Conservation (phyloP, 2,329 filamentous ascomycete genomes). For the Trichoderma harzianum region DNA sequence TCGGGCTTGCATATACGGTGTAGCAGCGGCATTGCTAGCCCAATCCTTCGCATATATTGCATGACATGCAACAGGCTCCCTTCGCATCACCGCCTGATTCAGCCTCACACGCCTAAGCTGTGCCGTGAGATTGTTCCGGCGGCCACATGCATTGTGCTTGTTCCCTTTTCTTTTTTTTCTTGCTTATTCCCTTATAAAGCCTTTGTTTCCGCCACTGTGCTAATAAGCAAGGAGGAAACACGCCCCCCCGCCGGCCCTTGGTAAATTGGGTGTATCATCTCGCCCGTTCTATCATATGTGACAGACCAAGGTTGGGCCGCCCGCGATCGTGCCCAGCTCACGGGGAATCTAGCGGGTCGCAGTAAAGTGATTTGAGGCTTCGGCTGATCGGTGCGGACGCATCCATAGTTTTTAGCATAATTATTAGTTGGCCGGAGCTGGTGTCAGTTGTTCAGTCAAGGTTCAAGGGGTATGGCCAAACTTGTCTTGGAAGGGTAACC, state of each 20-base stretch:
- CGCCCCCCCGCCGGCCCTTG: not conserved
- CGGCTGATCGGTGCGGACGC: slow-evolving; percentile 2
- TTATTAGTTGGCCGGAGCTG: not conserved
- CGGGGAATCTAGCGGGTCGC: slow-evolving; percentile 9
- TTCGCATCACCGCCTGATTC: slow-evolving; percentile 3
- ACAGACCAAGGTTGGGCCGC: not conserved
- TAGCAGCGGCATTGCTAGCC: not conserved
- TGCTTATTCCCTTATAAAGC: not conserved
- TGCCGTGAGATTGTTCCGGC: not conserved
- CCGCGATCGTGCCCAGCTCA: slow-evolving; percentile 14
- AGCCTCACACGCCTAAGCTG: not conserved
- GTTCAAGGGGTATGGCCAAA: not conserved
- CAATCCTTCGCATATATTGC: not conserved
- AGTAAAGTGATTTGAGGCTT: not conserved
- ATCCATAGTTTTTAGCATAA: not conserved
- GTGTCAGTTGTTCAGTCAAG: not conserved
- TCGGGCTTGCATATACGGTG: not conserved
- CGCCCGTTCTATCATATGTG: slow-evolving; percentile 7
- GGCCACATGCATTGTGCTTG: not conserved
- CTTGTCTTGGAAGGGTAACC: not conserved
- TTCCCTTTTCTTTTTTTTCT: not conserved
- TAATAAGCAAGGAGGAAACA: not conserved
- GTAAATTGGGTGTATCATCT: not conserved
- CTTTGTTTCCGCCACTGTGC: not conserved
- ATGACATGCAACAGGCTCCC: not conserved